Percentiles rank a stretch among this genome's conserved stretches.
Conservation (phyloP, 2,329 filamentous ascomycete genomes). For the Arthrocladium fulminans region DNA sequence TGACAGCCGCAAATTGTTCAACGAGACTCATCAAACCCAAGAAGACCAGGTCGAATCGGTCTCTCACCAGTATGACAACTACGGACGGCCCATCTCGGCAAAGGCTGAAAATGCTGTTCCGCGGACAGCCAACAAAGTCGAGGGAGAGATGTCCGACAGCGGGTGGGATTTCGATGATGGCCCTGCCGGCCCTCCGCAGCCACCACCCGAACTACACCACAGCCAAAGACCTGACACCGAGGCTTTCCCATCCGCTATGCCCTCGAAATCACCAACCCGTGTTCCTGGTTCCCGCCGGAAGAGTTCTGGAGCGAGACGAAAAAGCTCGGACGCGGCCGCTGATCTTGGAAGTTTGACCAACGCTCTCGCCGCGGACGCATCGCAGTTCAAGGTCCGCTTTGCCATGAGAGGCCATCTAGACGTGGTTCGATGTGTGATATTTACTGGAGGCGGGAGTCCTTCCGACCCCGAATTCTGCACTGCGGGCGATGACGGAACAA, state of each 20-base stretch:
- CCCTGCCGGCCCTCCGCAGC: slow-evolving; percentile 41
- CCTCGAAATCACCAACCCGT: slow-evolving; percentile 70
- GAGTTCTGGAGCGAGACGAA: slow-evolving; percentile 63
- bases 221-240: slow-evolving; percentile 71
- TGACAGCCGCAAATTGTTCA: slow-evolving; percentile 40
- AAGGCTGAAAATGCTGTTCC: slow-evolving; percentile 32
- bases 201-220: slow-evolving; percentile 37
- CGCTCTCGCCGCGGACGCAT: slow-evolving; percentile 47
- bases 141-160: slow-evolving; percentile 51
- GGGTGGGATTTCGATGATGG: slow-evolving; percentile 91
- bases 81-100: slow-evolving; percentile 43
- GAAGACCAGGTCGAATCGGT: slow-evolving; percentile 52
- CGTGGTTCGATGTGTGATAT: slow-evolving; percentile 88
- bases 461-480: slow-evolving; percentile 96
- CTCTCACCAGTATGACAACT: slow-evolving; percentile 51
- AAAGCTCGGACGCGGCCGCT: slow-evolving; percentile 52
- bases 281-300: slow-evolving; percentile 60
- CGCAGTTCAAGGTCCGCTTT: slow-evolving; percentile 85
- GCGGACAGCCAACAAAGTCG: slow-evolving; percentile 29
- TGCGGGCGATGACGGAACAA: slow-evolving; percentile 85
- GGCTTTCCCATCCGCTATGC: slow-evolving; percentile 69
- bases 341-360: slow-evolving; percentile 48
- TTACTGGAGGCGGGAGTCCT: slow-evolving; percentile 90
- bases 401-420: slow-evolving; percentile 87
- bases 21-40: slow-evolving; percentile 31